Base-by-base conservation (phyloP, 1,284 basidiomycete genomes). In the Anthracocystis panici-leucophaei region DNA sequence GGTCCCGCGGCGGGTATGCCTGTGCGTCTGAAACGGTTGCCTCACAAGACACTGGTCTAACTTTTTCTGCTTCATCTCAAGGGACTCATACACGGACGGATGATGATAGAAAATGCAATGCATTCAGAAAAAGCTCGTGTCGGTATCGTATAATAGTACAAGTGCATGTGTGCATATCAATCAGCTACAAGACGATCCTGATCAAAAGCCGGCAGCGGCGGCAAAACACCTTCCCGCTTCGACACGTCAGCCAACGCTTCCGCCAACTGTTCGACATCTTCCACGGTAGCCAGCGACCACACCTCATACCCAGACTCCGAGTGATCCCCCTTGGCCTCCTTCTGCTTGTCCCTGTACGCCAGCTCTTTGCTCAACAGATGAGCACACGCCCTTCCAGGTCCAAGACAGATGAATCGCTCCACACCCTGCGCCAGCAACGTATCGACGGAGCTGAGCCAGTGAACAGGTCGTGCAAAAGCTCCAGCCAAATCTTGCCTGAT, bases 311-410 rank as follows among this genome's bases (percentile, higher is more conserved):
- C 75, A 3, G 58, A 62, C 21, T 48, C 53, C 0, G 12, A 38
- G 20, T 62, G 46, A 6, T 42, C 66, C 10, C 66, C 66, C 27
- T 56, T 49, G 5, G 65, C 62, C 54, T 56, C 61, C 50, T 46
- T 60, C 44, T 67, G 60, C 42, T 49, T 65, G 40, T 79, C 79
- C 45, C 67, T 61, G 58, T 77, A 74, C 10, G 82, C 81, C 16
- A 84, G 69, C 58, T 85, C 83, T 41, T 81, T 81, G 51, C 80
- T 81, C 14, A 85, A 63, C 62, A 84, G 66, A 57, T 85, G 82
- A 1, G 82, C 83, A 35, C 80, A 80, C 12, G 82, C 82, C 4
- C 81, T 64, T 1, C 82, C 82, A 0, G 82, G 83, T 1, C 83
- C 83, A 14, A 85, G 50, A 54, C 83, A 85, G 27, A 85, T 67